Conservation (phyloP, 176 grass and related monocot genomes). For the Thalia dealbata region DNA sequence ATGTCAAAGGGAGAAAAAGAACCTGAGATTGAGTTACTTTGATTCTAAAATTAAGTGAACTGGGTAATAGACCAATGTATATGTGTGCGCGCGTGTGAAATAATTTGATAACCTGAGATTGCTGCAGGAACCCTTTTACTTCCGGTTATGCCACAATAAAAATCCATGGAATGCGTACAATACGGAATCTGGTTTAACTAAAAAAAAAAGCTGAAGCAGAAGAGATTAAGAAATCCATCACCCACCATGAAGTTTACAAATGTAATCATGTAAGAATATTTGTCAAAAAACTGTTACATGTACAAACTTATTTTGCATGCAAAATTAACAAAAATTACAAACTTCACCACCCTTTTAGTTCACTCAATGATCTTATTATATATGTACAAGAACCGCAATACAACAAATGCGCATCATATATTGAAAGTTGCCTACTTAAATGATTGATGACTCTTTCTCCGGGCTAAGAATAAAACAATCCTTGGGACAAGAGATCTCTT, state of each 20-base stretch:
- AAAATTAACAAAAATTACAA: not conserved
- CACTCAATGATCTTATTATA: not conserved
- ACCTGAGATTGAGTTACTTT: no score
- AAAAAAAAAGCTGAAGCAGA: no score
- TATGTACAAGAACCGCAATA: not conserved
- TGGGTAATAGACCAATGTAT: no score
- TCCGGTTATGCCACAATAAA: no score
- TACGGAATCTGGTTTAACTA: no score
- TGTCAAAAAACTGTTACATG: not conserved
- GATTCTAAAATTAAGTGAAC: no score
- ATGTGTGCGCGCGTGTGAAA: no score
- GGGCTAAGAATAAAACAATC: conserved; percentile 49
- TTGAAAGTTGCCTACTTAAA: conserved; percentile 6
- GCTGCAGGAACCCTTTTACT: no score
- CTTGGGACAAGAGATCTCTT: conserved; percentile 66
- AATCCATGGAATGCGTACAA: no score
- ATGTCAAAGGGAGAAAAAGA: no score
- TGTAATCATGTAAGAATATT: not conserved
- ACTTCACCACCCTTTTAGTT: not conserved
- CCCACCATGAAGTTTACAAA: not conserved
- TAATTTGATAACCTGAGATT: no score
- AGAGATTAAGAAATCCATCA: not conserved
- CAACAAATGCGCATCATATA: not conserved
- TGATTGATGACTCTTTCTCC: conserved; percentile 29
- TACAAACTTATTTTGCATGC: not conserved